Percentiles rank a stretch among this genome's conserved stretches.
Evolutionary conservation across 192 early-diverging fungal species (phyloP).

Genomic region (Phlyctochytrium bullatum): DNA sequence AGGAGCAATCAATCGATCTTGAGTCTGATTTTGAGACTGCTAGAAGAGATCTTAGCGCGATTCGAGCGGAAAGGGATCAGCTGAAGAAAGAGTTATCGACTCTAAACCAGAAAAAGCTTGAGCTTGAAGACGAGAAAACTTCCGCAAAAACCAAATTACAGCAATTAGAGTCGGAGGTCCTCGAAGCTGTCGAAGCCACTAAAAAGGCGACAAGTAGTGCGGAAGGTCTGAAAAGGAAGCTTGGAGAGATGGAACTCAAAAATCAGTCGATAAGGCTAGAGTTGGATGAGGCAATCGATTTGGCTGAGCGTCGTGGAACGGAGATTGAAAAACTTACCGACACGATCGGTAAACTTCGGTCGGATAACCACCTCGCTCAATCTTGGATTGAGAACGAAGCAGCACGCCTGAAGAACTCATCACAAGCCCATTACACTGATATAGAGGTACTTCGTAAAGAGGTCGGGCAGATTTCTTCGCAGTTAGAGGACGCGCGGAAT

Average conservation of each 20-base stretch:
- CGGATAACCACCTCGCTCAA: background rate
- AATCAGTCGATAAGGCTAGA: background rate
- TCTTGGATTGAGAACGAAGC: background rate
- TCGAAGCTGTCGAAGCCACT: background rate
- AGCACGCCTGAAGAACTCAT: background rate
- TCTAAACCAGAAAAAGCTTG: background rate
- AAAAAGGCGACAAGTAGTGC: background rate
- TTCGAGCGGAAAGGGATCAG: background rate
- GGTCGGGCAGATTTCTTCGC: background rate
- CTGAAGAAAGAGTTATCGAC: background rate
- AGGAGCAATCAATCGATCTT: background rate
- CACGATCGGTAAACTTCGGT: background rate
- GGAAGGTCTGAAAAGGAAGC: background rate
- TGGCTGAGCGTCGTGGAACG: background rate
- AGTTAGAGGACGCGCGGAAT: background rate
- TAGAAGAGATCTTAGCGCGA: too few relatives aligned
- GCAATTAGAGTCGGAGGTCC: background rate
- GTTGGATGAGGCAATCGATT: constrained; percentile 4
- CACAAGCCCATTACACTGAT: background rate
- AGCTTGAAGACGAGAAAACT: background rate
- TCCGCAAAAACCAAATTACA: background rate
- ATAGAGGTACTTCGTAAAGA: background rate
- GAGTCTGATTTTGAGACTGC: background rate
- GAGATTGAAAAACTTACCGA: background rate
- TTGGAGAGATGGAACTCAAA: background rate